phyloP scores from a whole-genome alignment of 148 eudicot genomes.

The Cornus controversa region DNA sequence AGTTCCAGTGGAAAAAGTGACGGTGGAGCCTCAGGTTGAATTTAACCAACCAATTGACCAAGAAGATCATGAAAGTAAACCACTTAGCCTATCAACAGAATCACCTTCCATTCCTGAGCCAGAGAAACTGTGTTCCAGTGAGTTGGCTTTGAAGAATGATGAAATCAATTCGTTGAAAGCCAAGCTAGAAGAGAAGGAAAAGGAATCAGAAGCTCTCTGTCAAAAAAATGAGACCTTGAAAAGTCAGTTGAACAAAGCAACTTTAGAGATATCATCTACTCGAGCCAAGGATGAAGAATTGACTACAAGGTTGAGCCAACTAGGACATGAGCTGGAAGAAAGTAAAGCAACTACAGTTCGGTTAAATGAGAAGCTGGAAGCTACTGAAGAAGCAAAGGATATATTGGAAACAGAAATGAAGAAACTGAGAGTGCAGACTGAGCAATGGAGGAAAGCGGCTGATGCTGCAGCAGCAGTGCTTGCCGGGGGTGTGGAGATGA shows the following conservation, averaged over 20 bases:
- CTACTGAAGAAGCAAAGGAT: constrained; percentile 36
- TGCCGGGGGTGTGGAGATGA: constrained; percentile 42
- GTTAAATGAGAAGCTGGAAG: constrained; percentile 38
- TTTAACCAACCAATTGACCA: constrained; percentile 18
- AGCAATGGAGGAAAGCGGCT: constrained; percentile 89
- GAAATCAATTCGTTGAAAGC: constrained; percentile 42
- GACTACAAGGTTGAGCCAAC: constrained; percentile 25
- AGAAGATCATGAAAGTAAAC: constrained; percentile 28
- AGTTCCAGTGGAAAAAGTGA: constrained; percentile 56
- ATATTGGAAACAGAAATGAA: constrained; percentile 67
- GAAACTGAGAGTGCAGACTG: constrained; percentile 69
- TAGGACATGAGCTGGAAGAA: constrained; percentile 34
- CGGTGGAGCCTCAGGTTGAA: constrained; percentile 27
- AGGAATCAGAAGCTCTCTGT: constrained; percentile 20
- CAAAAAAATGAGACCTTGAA: constrained; percentile 52
- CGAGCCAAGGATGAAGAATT: constrained; percentile 38
- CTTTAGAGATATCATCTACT: constrained; percentile 24
- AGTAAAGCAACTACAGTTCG: constrained; percentile 29
- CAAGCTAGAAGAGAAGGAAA: constrained; percentile 45
- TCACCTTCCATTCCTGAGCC: constrained; percentile 12
- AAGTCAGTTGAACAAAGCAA: constrained; percentile 39
- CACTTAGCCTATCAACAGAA: constrained; percentile 7
- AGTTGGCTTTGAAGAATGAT: constrained; percentile 40
- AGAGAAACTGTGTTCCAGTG: constrained; percentile 32
- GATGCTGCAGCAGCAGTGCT: constrained; percentile 72